phyloP scores from a whole-genome alignment of 257 asterid species.

The Salvia hispanica region DNA sequence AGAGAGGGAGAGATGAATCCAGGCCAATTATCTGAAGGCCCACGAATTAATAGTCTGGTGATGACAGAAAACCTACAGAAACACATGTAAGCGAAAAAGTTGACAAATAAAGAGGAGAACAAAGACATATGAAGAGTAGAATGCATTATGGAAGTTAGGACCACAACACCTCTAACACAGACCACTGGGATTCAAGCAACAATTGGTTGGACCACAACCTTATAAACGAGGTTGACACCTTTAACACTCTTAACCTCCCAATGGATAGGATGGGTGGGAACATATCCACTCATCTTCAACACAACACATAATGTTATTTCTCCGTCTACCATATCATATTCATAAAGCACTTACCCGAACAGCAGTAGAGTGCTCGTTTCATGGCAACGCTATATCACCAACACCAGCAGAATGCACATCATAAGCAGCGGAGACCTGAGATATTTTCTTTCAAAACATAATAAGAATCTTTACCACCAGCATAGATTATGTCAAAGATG shows the following conservation, averaged over 20 bases:
- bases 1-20: neutral
- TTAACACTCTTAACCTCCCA: slow-evolving; percentile 20
- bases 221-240: slow-evolving; percentile 36
- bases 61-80: slow-evolving; percentile 35
- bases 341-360: neutral
- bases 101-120: slow-evolving; percentile 23
- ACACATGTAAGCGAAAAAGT: slow-evolving; percentile 34
- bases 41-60: slow-evolving; percentile 36
- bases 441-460: neutral
- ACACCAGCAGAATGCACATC: neutral
- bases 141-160: slow-evolving; percentile 42
- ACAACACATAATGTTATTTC: neutral
- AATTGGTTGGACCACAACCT: slow-evolving; percentile 35
- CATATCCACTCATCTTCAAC: slow-evolving; percentile 14
- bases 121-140: slow-evolving; percentile 23
- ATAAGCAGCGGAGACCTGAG: neutral
- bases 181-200: slow-evolving; percentile 38
- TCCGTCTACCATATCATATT: neutral
- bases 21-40: slow-evolving; percentile 31
- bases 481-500: no score
- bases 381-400: neutral
- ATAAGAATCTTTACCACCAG: neutral
- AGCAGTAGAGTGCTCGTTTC: no score
- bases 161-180: slow-evolving; percentile 40
- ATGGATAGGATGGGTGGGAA: neutral